phyloP scores from a whole-genome alignment of 2,329 filamentous ascomycete species.

The Phaeosphaeria sp. region DNA sequence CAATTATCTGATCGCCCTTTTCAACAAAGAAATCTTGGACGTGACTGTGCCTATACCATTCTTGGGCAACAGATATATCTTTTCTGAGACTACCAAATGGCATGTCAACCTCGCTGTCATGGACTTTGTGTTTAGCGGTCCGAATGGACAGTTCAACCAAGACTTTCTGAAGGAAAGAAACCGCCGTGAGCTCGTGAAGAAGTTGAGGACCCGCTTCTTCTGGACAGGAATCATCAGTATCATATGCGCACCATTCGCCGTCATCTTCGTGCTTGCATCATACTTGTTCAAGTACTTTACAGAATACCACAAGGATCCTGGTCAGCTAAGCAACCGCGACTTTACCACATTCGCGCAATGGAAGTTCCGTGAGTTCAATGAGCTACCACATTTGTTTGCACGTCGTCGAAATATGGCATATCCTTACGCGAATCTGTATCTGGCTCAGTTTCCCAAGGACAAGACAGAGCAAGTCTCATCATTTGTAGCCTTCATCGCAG shows the following conservation, averaged over 20 bases:
- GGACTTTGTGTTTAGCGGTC: slow-evolving; percentile 87
- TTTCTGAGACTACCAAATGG: slow-evolving; percentile 91
- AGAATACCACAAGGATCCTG: slow-evolving; percentile 94
- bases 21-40: slow-evolving; percentile 95
- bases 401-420: slow-evolving; percentile 93
- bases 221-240: slow-evolving; percentile 88
- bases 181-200: slow-evolving; percentile 78
- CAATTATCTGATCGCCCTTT: slow-evolving; percentile 94
- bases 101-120: slow-evolving; percentile 88
- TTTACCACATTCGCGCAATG: slow-evolving; percentile 95
- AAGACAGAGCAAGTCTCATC: slow-evolving; percentile 86
- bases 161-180: slow-evolving; percentile 86
- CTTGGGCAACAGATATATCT: slow-evolving; percentile 77
- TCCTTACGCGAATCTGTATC: slow-evolving; percentile 87
- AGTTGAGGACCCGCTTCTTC: slow-evolving; percentile 77
- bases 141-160: slow-evolving; percentile 83
- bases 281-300: slow-evolving; percentile 97
- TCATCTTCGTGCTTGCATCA: slow-evolving; percentile 84
- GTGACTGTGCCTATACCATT: slow-evolving; percentile 87
- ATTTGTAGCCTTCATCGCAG: slow-evolving; percentile 86
- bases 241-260: slow-evolving; percentile 82
- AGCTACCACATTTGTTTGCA: slow-evolving; percentile 89
- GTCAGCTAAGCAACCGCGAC: slow-evolving; percentile 82
- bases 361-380: slow-evolving; percentile 99
- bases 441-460: slow-evolving; percentile 95